Base-by-base conservation (phyloP, 176 grass and related monocot species). In the Alopecurus myosuroides region DNA sequence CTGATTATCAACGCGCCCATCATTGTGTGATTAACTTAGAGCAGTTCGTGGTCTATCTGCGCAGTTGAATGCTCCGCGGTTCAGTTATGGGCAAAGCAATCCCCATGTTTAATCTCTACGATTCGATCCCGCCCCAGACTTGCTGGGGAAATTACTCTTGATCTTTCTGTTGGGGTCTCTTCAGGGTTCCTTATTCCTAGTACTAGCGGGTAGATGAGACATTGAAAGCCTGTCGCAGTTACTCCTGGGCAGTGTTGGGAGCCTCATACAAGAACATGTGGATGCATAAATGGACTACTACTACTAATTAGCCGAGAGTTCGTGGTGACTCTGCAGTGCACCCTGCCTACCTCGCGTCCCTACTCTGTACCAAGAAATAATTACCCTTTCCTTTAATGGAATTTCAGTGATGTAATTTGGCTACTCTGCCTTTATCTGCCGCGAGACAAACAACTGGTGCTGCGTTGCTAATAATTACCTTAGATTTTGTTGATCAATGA, bases 281-380 rank as follows among this genome's bases (percentile, higher is more conserved):
- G 25, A 44, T 84, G 14, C 50, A 33, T 66, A 66, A 74, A 67
- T 85, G 55, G 23, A 58, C 55, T 58, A 46, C 13, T 46, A 44
- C 55, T 60, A 74, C 66, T 85, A 80, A 84, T 33, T 84, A 36
- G n/a, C 14, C 30, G 40, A 33, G 49, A 85, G 81, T 68, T 57
- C 19, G 7, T 58, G 69, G 77, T 39, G 40, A 14, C 37, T 72
- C 28, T 77, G 70, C 14, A 81, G 41, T 19, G 57, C n/a, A 25
- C 51, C 33, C 33, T 4, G 53, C 51, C n/a, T 77, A 17, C 39
- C 60, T 23, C 3, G 0, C 60, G 14, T 45, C 17, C 45, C 30
- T 71, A 41, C 18, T 83, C 12, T 83, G 77, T 68, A 25, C 26
- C 34, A 86, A 81, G 66, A 22, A 11, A 36, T 14, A 23, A 4